Evolutionary conservation across 78 protist genomes (phyloP), one percentile per base, ranked within the genome.

Genomic region (Guillardia theta): DNA sequence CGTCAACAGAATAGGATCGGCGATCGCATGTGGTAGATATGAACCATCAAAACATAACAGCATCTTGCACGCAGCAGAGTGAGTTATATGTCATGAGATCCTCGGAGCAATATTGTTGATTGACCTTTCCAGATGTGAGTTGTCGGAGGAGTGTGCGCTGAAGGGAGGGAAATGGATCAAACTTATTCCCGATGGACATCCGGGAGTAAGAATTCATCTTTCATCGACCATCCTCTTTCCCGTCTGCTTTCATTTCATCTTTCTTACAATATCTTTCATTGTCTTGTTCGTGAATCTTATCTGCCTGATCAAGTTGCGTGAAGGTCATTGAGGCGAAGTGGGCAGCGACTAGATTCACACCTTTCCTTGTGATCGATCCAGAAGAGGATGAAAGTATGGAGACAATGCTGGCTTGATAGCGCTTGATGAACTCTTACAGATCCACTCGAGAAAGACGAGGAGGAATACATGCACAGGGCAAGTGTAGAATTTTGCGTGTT

Each of bases 241-340:
- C n/a, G n/a, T n/a, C n/a, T n/a, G n/a, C n/a, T n/a, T n/a, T n/a
- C n/a, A n/a, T n/a, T n/a, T n/a, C n/a, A n/a, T n/a, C n/a, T n/a
- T n/a, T n/a, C n/a, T n/a, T n/a, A n/a, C n/a, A n/a, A n/a, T n/a
- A n/a, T n/a, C n/a, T n/a, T n/a, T n/a, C n/a, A n/a, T n/a, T n/a
- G n/a, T n/a, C n/a, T n/a, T n/a, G n/a, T n/a, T n/a, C n/a, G n/a
- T n/a, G n/a, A n/a, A n/a, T n/a, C n/a, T n/a, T n/a, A n/a, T n/a
- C n/a, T n/a, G n/a, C n/a, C n/a, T n/a, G n/a, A n/a, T n/a, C n/a
- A n/a, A n/a, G n/a, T n/a, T n/a, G n/a, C n/a, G n/a, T n/a, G n/a
- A n/a, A n/a, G n/a, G 90, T 78, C 41, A 78, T 78, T 46, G 90
- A 78, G 90, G 90, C 90, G 37, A 78, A 78, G 90, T 78, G 90